These are phyloP conservation scores for Papilionanthe hybrid DNA, from an alignment of 116 monocot species.

Conservation along the genomic window DNA sequence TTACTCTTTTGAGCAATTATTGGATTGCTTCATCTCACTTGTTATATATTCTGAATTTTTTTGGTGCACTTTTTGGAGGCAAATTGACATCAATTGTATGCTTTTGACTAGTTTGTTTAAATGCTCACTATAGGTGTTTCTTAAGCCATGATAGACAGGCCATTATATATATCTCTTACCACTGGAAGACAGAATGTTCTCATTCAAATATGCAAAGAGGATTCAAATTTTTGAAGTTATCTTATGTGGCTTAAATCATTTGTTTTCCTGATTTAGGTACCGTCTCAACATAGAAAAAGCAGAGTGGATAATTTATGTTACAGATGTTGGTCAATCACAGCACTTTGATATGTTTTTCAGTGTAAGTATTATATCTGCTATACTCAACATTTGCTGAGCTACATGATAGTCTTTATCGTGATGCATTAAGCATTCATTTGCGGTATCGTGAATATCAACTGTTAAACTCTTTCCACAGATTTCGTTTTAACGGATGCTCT, in stretches of 20 bases:
- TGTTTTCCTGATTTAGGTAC: conserved; percentile 46
- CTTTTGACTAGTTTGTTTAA: not conserved
- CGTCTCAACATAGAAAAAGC: conserved; percentile 75
- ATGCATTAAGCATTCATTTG: not conserved
- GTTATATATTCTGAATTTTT: not conserved
- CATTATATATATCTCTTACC: not conserved
- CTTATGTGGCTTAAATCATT: conserved; percentile 4
- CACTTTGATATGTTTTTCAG: conserved; percentile 90
- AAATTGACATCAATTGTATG: not conserved
- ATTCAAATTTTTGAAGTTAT: not conserved
- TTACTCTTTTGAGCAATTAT: not conserved
- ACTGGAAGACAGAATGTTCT: not conserved
- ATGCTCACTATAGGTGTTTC: not conserved
- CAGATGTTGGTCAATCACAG: conserved; percentile 85
- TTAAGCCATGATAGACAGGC: not conserved
- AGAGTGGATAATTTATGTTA: conserved; percentile 96
- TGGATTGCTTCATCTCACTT: not conserved
- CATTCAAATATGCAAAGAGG: not conserved
- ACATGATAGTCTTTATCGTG: not conserved
- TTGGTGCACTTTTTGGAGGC: not conserved
- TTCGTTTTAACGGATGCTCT: not conserved
- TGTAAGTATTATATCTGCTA: conserved; percentile 41
- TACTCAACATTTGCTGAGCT: not conserved
- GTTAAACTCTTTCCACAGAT: not conserved
- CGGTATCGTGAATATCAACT: not conserved